phyloP scores from a whole-genome alignment of 345 rosid species.

The Iberis pinnata region DNA sequence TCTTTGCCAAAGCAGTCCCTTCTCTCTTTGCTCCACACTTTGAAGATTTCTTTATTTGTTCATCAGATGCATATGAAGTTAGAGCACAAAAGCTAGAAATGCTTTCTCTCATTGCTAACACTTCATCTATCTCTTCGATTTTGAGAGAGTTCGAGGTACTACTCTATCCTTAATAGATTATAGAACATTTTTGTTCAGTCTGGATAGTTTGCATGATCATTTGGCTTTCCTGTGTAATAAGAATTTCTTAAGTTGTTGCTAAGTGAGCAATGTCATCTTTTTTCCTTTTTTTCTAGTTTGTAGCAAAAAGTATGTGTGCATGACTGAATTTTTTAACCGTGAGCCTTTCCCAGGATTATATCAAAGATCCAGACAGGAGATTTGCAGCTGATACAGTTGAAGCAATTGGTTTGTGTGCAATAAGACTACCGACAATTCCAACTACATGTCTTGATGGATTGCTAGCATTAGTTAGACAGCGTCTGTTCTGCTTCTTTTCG shows the following conservation, averaged over 20 bases:
- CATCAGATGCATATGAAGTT: slow-evolving; percentile 73
- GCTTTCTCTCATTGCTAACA: slow-evolving; percentile 67
- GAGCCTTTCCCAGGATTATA: slow-evolving; percentile 61
- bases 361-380: slow-evolving; percentile 80
- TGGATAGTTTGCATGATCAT: slow-evolving; percentile 1
- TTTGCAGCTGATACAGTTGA: slow-evolving; percentile 85
- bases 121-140: slow-evolving; percentile 56
- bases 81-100: slow-evolving; percentile 89
- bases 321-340: slow-evolving; percentile 1
- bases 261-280: slow-evolving; percentile 3
- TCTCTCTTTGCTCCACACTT: slow-evolving; percentile 67
- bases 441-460: slow-evolving; percentile 67
- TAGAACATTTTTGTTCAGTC: slow-evolving; percentile 7
- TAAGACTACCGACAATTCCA: slow-evolving; percentile 59
- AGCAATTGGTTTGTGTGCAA: slow-evolving; percentile 82
- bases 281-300: not conserved
- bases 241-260: not conserved
- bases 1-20: slow-evolving; percentile 78
- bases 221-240: slow-evolving; percentile 1
- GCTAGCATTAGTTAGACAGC: slow-evolving; percentile 53
- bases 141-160: slow-evolving; percentile 87
- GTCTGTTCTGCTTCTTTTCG: slow-evolving; percentile 38
- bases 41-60: slow-evolving; percentile 67
- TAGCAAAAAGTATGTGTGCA: not conserved
- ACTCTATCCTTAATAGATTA: not conserved